Evolutionary conservation across 768 basidiomycete species (phyloP).

Genomic region (Pleurotus sapidus): DNA sequence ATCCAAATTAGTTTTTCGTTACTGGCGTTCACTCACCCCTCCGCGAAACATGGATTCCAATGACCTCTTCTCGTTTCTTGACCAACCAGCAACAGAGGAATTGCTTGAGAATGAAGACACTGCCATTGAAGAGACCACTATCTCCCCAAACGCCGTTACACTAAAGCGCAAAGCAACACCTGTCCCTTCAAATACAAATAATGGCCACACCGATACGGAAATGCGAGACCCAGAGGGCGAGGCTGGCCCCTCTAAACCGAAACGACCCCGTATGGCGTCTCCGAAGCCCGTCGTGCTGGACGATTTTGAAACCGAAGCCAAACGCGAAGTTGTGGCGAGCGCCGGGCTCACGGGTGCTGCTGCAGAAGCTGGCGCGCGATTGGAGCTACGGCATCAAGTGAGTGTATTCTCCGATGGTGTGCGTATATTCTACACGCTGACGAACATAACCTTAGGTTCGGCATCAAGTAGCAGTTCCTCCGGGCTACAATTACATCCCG

Average conservation of each 20-base stretch:
- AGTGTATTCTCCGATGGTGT: conserved; percentile 14
- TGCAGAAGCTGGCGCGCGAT: conserved; percentile 55
- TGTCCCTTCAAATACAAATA: conserved; percentile 13
- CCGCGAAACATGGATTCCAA: conserved; percentile 34
- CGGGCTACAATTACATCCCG: conserved; percentile 85
- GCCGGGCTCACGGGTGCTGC: conserved; percentile 80
- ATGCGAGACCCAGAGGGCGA: conserved; percentile 25
- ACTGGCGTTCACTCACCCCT: too few species aligned
- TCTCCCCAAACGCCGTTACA: conserved; percentile 7
- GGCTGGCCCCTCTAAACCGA: conserved; percentile 41
- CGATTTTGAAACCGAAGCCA: conserved; percentile 93
- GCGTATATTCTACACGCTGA: neutral
- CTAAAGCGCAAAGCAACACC: conserved; percentile 45
- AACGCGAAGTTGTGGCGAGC: conserved; percentile 86
- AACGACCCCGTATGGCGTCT: conserved; percentile 58
- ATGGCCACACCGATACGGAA: conserved; percentile 10
- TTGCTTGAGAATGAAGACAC: conserved; percentile 28
- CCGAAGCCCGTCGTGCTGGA: conserved; percentile 82
- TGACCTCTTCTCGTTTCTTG: conserved; percentile 72
- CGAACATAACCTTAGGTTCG: conserved; percentile 61
- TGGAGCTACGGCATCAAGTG: conserved; percentile 84
- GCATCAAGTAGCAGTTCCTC: conserved; percentile 95
- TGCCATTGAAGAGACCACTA: conserved; percentile 13
- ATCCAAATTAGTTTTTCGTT: too few species aligned
- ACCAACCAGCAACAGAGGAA: conserved; percentile 38